Evolutionary conservation across 164 flowering plant genomes (phyloP).

Genomic region (grape (Vitis vinifera)): ASM3070453v1 NC_081814.1:6045001-6045500

Average conservation of each 20-base stretch:
- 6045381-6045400: conserved; percentile 36
- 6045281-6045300: conserved; percentile 51
- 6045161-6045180: too few species aligned
- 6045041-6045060: too few species aligned
- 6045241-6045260: conserved; percentile 17
- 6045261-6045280: conserved; percentile 34
- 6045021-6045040: too few species aligned
- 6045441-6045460: conserved; percentile 9
- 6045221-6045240: conserved; percentile 17
- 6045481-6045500: not conserved
- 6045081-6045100: too few species aligned
- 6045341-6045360: conserved; percentile 6
- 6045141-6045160: too few species aligned
- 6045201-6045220: conserved; percentile 13
- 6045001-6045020: too few species aligned
- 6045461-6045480: conserved; percentile 19
- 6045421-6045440: not conserved
- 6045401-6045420: conserved; percentile 20
- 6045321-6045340: conserved; percentile 35
- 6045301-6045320: conserved; percentile 41
- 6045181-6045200: not conserved
- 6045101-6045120: too few species aligned
- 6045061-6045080: too few species aligned
- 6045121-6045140: too few species aligned
- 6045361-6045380: conserved; percentile 28